These are phyloP conservation scores for Sonneratia alba DNA, from an alignment of 345 rosid genomes.

Conservation along the genomic window DNA sequence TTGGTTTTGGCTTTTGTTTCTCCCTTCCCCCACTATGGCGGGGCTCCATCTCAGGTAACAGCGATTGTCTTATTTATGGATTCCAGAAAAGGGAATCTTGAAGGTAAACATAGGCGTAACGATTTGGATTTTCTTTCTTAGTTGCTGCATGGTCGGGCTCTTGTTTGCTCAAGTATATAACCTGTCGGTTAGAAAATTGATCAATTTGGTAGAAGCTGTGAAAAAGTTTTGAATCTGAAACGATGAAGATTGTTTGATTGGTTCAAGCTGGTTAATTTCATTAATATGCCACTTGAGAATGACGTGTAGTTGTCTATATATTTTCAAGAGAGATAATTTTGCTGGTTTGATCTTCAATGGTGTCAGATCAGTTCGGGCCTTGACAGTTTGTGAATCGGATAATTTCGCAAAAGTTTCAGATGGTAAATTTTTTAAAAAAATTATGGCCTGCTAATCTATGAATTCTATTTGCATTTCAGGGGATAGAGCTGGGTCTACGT, in stretches of 20 bases:
- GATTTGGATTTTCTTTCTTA: too few species aligned
- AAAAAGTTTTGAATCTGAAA: background rate
- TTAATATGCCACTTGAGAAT: too few species aligned
- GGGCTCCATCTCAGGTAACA: background rate
- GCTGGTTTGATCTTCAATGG: background rate
- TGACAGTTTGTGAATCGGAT: background rate
- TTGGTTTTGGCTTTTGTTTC: too few species aligned
- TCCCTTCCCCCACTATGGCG: too few species aligned
- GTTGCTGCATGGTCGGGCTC: too few species aligned
- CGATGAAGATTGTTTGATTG: background rate
- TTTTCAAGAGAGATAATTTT: background rate
- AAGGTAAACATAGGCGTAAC: too few species aligned
- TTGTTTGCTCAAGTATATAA: background rate
- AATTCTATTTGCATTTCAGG: conserved; percentile 29
- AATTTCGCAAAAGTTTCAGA: background rate
- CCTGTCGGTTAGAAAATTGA: background rate
- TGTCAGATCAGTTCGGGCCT: too few species aligned
- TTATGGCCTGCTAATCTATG: background rate
- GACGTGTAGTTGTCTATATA: too few species aligned
- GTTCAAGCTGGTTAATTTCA: too few species aligned
- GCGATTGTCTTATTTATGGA: background rate
- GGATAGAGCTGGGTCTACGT: conserved; percentile 73
- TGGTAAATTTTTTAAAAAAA: background rate
- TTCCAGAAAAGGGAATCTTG: too few species aligned
- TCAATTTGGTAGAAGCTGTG: background rate